phyloP scores from a whole-genome alignment of 257 asterid species.

The Capsicum pubescens region DNA sequence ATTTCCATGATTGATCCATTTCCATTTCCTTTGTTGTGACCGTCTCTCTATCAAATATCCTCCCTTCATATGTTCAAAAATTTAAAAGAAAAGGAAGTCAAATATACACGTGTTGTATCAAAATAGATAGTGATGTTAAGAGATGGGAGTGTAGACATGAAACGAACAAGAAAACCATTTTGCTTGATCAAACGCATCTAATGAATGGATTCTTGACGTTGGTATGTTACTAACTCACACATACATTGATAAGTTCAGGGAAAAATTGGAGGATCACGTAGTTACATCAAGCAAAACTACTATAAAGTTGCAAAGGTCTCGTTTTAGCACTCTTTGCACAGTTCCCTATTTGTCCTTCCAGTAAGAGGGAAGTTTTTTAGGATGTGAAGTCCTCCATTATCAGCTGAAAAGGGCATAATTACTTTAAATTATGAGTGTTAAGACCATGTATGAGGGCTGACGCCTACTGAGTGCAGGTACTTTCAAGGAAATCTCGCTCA shows the following conservation, averaged over 20 bases:
- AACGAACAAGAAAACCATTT: background rate
- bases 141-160: background rate
- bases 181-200: background rate
- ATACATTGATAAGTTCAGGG: background rate
- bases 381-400: background rate
- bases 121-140: background rate
- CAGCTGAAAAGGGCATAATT: background rate
- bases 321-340: background rate
- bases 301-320: background rate
- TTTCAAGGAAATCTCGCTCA: background rate
- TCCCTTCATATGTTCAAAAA: constrained; percentile 40
- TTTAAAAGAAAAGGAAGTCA: background rate
- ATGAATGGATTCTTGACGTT: background rate
- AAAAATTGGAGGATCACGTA: constrained; percentile 16
- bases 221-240: background rate
- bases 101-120: background rate
- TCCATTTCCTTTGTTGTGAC: constrained; percentile 77
- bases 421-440: background rate
- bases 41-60: constrained; percentile 77
- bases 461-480: background rate
- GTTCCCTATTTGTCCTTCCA: background rate
- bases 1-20: constrained; percentile 79
- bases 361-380: background rate
- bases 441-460: background rate
- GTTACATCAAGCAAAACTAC: background rate